Percentiles rank a stretch among this genome's conserved stretches.
Conservation (phyloP, 176 grass and related monocot species). For the Eragrostis nindensis region DNA sequence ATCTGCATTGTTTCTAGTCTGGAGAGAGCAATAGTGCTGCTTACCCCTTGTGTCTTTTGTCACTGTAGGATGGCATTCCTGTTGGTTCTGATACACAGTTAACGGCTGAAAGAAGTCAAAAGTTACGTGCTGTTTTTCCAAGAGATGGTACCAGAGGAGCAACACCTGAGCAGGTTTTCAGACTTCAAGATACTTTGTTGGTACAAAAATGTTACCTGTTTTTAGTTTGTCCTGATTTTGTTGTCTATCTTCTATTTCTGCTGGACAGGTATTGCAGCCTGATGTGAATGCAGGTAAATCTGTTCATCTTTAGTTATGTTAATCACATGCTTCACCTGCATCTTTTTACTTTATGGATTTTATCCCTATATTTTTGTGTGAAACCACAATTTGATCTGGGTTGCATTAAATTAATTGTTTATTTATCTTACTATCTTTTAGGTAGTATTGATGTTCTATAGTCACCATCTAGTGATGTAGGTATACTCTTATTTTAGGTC, state of each 20-base stretch:
- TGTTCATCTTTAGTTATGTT: background rate
- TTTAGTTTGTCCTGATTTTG: conserved; percentile 9
- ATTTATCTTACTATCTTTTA: background rate
- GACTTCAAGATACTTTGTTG: conserved; percentile 27
- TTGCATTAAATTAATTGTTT: background rate
- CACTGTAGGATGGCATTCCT: conserved; percentile 59
- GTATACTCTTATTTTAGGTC: background rate
- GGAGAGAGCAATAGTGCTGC: background rate
- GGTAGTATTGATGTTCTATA: background rate
- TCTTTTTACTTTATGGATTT: conserved; percentile 18
- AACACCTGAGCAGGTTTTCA: conserved; percentile 58
- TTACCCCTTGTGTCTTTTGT: conserved; percentile 21
- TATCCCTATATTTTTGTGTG: conserved; percentile 18
- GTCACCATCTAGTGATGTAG: background rate
- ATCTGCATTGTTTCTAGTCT: conserved; percentile 20
- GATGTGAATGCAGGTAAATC: conserved; percentile 50
- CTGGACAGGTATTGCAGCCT: conserved; percentile 45
- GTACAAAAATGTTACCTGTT: conserved; percentile 16
- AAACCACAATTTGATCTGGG: background rate
- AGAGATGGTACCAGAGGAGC: conserved; percentile 58
- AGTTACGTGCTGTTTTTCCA: conserved; percentile 68
- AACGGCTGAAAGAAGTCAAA: conserved; percentile 60
- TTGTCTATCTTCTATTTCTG: conserved; percentile 31
- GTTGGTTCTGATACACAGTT: conserved; percentile 56
- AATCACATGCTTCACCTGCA: conserved; percentile 11